Evolutionary conservation across 164 flowering plant genomes (phyloP), one percentile per base, ranked within the genome.

Genomic region (Annona squamosa): DNA sequence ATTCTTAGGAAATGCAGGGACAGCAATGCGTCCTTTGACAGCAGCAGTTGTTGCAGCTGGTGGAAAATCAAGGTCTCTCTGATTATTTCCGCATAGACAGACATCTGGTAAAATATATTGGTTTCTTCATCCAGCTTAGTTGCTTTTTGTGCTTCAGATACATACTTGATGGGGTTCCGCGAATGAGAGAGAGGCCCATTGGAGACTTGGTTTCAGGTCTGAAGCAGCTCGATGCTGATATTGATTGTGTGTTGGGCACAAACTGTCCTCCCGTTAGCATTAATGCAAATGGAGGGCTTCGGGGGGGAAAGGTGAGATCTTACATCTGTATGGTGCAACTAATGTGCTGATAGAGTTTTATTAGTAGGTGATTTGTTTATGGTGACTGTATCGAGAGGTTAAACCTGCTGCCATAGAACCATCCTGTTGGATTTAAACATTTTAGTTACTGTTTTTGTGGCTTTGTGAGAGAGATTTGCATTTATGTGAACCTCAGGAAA

Each of bases 161-260:
- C 70, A 66, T 93, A 69, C 97, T 96, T 82, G 99, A 96, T 85
- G 99, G 99, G 46, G 94, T 94, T 43, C 97, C 99, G 3, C 86
- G 99, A 63, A 96, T 96, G 99, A 91, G 99, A 74, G 99, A 96
- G 90, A 87, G 98, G 74, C 99, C 99, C 12, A 96, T 96, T 79
- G 97, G 87, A 19, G 98, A 91, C 84, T 84, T 96, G 81, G 97
- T 96, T 72, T 74, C 65, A 67, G 99, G 95, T 82, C 88, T 96
- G 69, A 89, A 93, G 89, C 99, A 96, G 87, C 98, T 96, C 76
- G 99, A 98, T 75, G 95, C 97, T 70, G 95, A 92, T 75, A 94
- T 85, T 79, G 94, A 92, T 73, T 96, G 99, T 79, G 86, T 75
- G 62, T 79, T 87, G 71, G 97, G 95, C 73, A 93, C 99, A 69